phyloP scores from a whole-genome alignment of 2,329 filamentous ascomycete genomes.

The Aureobasidium sp. region DNA sequence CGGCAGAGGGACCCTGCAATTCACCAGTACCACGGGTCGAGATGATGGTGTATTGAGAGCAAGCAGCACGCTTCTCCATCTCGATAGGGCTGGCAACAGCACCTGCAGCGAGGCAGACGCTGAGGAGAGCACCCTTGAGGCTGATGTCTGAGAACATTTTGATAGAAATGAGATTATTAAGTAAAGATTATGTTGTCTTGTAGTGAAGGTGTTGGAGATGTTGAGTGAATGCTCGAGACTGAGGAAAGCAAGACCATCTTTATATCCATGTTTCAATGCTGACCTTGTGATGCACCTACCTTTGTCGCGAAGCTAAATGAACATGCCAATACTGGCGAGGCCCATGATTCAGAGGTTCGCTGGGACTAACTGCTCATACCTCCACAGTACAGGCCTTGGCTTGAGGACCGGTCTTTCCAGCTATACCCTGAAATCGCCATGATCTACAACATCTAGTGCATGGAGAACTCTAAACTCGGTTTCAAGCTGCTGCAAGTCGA shows the following conservation, averaged over 20 bases:
- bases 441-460: slow-evolving; percentile 1
- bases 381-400: not conserved
- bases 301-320: not conserved
- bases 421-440: not conserved
- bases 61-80: slow-evolving; percentile 12
- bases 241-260: not conserved
- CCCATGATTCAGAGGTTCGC: not conserved
- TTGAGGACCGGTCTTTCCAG: not conserved
- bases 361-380: not conserved
- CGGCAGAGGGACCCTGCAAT: slow-evolving; percentile 21
- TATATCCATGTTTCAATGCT: not conserved
- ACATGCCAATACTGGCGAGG: not conserved
- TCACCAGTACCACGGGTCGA: slow-evolving; percentile 25
- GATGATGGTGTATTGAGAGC: slow-evolving; percentile 20
- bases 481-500: slow-evolving; percentile 6
- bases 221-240: not conserved
- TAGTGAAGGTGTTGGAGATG: not conserved
- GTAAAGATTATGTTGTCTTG: not conserved
- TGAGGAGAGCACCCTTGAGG: slow-evolving; percentile 5
- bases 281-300: not conserved
- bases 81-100: slow-evolving; percentile 7
- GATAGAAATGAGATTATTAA: not conserved
- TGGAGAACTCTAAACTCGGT: not conserved
- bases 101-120: slow-evolving; percentile 2
- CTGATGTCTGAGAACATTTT: slow-evolving; percentile 5